phyloP scores from a whole-genome alignment of 2,329 filamentous ascomycete species.

The Pseudopyricularia javanii region DNA sequence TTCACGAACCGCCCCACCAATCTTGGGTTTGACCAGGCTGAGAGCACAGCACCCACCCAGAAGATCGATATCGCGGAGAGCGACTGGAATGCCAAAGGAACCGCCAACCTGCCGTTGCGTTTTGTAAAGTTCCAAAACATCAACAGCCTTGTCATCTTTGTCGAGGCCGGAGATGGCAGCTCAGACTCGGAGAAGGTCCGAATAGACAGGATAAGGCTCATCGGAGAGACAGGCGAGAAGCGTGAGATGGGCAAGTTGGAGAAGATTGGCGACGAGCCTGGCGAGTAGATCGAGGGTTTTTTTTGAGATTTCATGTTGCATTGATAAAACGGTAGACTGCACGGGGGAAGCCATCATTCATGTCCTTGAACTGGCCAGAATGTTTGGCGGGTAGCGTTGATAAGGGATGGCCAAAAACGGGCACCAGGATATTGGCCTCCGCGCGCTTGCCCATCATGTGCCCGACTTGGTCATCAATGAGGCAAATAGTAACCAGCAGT shows the following conservation, averaged over 20 bases:
- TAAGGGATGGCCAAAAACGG: too few relatives aligned
- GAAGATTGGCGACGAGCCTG: constrained; percentile 73
- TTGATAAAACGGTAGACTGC: background rate
- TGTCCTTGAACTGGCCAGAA: too few relatives aligned
- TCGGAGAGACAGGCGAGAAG: constrained; percentile 87
- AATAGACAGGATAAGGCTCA: constrained; percentile 64
- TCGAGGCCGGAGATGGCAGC: constrained; percentile 66
- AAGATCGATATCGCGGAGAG: constrained; percentile 58
- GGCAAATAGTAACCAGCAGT: too few relatives aligned
- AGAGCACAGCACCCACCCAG: constrained; percentile 73
- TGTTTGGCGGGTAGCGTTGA: too few relatives aligned
- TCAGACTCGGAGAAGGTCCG: constrained; percentile 72
- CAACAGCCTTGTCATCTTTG: constrained; percentile 73
- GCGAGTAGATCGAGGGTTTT: constrained; percentile 31
- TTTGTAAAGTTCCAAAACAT: constrained; percentile 98
- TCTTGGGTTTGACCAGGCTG: constrained; percentile 89
- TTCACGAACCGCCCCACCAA: constrained; percentile 85
- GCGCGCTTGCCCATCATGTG: too few relatives aligned
- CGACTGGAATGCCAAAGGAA: constrained; percentile 75
- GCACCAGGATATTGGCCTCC: too few relatives aligned
- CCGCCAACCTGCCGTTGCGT: constrained; percentile 60
- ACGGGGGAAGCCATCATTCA: background rate
- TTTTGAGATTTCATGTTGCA: background rate
- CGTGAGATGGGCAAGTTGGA: constrained; percentile 87
- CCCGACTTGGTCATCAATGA: too few relatives aligned